These are phyloP conservation scores for Aspergillus avenaceus DNA, from an alignment of 495 filamentous ascomycete genomes.

Conservation along the genomic window DNA sequence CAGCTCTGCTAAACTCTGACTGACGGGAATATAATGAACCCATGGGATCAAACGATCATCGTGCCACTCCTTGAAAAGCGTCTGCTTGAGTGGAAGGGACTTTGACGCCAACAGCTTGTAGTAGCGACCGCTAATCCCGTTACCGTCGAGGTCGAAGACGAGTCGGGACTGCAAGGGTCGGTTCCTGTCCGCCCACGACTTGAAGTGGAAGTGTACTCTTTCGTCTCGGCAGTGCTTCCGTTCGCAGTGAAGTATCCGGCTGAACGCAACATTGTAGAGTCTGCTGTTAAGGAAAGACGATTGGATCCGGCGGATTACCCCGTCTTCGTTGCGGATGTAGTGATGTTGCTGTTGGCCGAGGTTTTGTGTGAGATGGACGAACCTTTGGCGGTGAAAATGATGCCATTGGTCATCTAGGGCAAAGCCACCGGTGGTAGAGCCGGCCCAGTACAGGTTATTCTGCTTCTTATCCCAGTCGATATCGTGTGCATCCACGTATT, in stretches of 20 bases:
- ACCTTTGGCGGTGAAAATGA: slow-evolving; percentile 44
- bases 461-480: slow-evolving; percentile 37
- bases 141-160: slow-evolving; percentile 54
- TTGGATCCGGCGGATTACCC: background rate
- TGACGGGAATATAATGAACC: slow-evolving; percentile 51
- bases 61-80: slow-evolving; percentile 54
- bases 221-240: background rate
- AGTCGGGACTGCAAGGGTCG: slow-evolving; percentile 18
- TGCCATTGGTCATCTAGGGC: slow-evolving; percentile 30
- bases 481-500: slow-evolving; percentile 32
- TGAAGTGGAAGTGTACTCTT: background rate
- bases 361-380: slow-evolving; percentile 30
- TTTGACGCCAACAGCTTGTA: slow-evolving; percentile 42
- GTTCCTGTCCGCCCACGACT: slow-evolving; percentile 9
- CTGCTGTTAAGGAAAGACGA: slow-evolving; percentile 4
- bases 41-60: slow-evolving; percentile 51
- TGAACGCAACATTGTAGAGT: slow-evolving; percentile 3
- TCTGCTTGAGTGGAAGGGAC: slow-evolving; percentile 43
- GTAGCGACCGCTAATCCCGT: slow-evolving; percentile 48
- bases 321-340: background rate
- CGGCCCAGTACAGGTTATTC: slow-evolving; percentile 46
- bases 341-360: background rate
- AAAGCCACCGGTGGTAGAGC: slow-evolving; percentile 45
- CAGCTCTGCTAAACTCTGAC: slow-evolving; percentile 41
- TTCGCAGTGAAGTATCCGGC: slow-evolving; percentile 1